Conservation (phyloP, 129 eudicot genomes). For the Lactuca sativa region DNA sequence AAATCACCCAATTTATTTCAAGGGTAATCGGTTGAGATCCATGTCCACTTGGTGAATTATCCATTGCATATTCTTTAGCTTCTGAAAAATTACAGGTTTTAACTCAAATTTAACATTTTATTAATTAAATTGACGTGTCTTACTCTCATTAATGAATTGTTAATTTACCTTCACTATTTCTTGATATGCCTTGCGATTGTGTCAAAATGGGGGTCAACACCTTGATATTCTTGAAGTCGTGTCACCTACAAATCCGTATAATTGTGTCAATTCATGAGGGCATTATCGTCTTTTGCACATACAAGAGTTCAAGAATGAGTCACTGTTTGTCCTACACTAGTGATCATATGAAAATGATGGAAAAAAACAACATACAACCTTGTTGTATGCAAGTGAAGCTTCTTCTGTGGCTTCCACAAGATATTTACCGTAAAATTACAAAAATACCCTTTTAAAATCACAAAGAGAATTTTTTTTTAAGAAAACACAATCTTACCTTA, state of each 20-base stretch:
- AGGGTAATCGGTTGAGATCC: conserved; percentile 80
- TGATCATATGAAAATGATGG: not conserved
- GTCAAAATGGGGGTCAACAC: conserved; percentile 98
- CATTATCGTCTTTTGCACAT: not conserved
- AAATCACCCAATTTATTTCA: conserved; percentile 18
- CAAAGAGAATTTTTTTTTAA: not conserved
- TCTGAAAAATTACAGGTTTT: conserved; percentile 44
- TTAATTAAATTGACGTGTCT: not conserved
- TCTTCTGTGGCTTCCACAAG: conserved; percentile 97
- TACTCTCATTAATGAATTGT: too few species aligned
- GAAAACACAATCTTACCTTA: conserved; percentile 49
- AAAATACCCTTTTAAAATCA: not conserved
- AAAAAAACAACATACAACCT: conserved; percentile 44
- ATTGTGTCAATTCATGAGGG: conserved; percentile 1
- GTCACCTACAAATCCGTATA: conserved; percentile 51
- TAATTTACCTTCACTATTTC: conserved; percentile 73
- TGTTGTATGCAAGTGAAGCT: conserved; percentile 90
- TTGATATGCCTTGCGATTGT: conserved; percentile 94
- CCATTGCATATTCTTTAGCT: conserved; percentile 95
- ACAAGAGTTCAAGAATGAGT: not conserved
- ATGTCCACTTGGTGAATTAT: conserved; percentile 95
- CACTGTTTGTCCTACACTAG: too few species aligned
- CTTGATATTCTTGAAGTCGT: conserved; percentile 97
- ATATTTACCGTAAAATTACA: conserved; percentile 57
- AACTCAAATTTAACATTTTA: conserved; percentile 14